These are phyloP conservation scores for Lasiodiplodia gonubiensis DNA, from an alignment of 2,329 filamentous ascomycete species.

Conservation along the genomic window DNA sequence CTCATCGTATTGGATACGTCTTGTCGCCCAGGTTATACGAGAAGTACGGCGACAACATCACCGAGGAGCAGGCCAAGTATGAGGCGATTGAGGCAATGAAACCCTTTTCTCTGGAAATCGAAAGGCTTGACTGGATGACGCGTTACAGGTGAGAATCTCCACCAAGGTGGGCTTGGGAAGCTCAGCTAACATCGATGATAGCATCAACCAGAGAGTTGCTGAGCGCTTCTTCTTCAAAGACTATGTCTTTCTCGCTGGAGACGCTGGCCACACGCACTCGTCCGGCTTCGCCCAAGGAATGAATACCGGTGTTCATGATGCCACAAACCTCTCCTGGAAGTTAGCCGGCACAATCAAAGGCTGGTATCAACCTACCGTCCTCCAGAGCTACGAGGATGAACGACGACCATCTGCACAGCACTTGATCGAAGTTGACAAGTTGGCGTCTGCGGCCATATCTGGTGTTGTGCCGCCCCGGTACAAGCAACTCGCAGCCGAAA, in stretches of 20 bases:
- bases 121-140: conserved; percentile 8
- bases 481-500: background rate
- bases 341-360: conserved; percentile 35
- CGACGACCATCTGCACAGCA: conserved; percentile 28
- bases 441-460: background rate
- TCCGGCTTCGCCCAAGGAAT: conserved; percentile 34
- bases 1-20: conserved; percentile 4
- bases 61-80: conserved; percentile 11
- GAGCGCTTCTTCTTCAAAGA: background rate
- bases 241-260: conserved; percentile 30
- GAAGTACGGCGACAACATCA: conserved; percentile 18
- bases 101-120: conserved; percentile 4
- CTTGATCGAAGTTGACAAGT: conserved; percentile 12
- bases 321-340: conserved; percentile 36
- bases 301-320: conserved; percentile 35
- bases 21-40: conserved; percentile 5
- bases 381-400: conserved; percentile 41
- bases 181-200: conserved; percentile 31
- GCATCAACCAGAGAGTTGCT: conserved; percentile 15
- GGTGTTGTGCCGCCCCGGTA: background rate
- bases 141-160: background rate
- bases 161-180: background rate
- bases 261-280: conserved; percentile 35
- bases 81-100: conserved; percentile 10
- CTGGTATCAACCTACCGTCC: conserved; percentile 32